phyloP scores from a whole-genome alignment of 2,329 filamentous ascomycete genomes.

The Monosporascus sp. region DNA sequence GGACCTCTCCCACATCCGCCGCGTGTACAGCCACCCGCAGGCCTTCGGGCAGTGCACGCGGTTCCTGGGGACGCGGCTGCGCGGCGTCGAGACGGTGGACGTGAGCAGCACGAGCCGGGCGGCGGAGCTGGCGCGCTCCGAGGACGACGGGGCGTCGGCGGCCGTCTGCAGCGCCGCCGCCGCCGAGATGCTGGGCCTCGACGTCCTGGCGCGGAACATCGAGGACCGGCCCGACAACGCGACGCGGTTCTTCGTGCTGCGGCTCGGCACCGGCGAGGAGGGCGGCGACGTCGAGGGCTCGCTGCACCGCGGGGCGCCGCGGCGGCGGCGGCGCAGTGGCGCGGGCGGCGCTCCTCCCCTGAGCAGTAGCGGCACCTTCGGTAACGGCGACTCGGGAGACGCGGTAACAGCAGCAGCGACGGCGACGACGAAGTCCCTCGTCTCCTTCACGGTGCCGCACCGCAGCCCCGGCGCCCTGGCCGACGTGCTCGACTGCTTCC shows the following conservation, averaged over 20 bases:
- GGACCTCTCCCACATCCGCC: constrained; percentile 56
- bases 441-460: constrained; percentile 81
- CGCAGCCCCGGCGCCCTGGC: constrained; percentile 75
- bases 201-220: constrained; percentile 63
- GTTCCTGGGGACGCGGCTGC: constrained; percentile 68
- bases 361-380: neutral
- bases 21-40: constrained; percentile 89
- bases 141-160: constrained; percentile 51
- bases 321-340: constrained; percentile 8
- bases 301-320: neutral
- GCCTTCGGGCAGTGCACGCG: constrained; percentile 85
- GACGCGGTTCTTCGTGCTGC: constrained; percentile 72
- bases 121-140: constrained; percentile 67
- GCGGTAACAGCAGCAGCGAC: constrained; percentile 5
- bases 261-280: constrained; percentile 17
- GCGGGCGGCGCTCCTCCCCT: neutral
- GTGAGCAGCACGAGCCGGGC: constrained; percentile 78
- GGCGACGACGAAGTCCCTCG: constrained; percentile 58
- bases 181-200: constrained; percentile 60
- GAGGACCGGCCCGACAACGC: constrained; percentile 71
- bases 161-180: constrained; percentile 77
- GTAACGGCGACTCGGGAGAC: neutral
- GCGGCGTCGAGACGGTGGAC: constrained; percentile 73
- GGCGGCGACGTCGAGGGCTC: neutral
- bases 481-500: constrained; percentile 74